phyloP scores from a whole-genome alignment of 2,329 filamentous ascomycete genomes.

The Fusarium oligoseptatum region DNA sequence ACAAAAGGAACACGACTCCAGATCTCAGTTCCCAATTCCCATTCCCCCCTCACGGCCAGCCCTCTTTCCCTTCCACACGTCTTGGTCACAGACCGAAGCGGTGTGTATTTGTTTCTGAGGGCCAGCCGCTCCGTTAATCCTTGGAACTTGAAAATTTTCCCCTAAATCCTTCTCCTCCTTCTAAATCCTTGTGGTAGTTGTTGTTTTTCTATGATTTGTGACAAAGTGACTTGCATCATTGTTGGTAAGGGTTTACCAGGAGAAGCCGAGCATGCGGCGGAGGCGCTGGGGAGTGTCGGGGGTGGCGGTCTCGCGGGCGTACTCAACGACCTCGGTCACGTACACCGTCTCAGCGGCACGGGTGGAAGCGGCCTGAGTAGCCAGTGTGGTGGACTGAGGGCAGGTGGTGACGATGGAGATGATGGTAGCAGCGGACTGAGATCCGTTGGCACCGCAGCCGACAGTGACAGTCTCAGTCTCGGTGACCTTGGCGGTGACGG shows the following conservation, averaged over 20 bases:
- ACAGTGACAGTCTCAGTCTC: slow-evolving; percentile 27
- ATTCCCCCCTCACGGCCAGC: neutral
- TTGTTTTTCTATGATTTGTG: neutral
- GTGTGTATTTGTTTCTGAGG: neutral
- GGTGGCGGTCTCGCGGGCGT: slow-evolving; percentile 15
- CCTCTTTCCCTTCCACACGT: neutral
- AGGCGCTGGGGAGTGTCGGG: slow-evolving; percentile 26
- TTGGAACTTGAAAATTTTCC: slow-evolving; percentile 8
- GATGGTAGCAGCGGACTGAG: slow-evolving; percentile 28
- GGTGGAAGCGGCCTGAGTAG: slow-evolving; percentile 32
- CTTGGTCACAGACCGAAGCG: slow-evolving; percentile 29
- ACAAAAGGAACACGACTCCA: slow-evolving; percentile 39
- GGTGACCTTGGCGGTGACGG: slow-evolving; percentile 33
- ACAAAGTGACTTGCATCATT: slow-evolving; percentile 8
- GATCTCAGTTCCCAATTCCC: slow-evolving; percentile 29
- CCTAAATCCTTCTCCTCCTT: neutral
- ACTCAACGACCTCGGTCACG: slow-evolving; percentile 41
- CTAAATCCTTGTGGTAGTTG: slow-evolving; percentile 11
- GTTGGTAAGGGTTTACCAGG: slow-evolving; percentile 20
- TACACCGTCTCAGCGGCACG: slow-evolving; percentile 44
- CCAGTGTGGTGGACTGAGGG: slow-evolving; percentile 39
- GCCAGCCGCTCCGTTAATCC: slow-evolving; percentile 11
- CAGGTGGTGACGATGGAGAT: slow-evolving; percentile 35
- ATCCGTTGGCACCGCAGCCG: slow-evolving; percentile 7
- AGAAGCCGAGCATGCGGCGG: slow-evolving; percentile 39